Evolutionary conservation across 1,284 basidiomycete species (phyloP).

Genomic region (Apiotrichum domesticum): DNA sequence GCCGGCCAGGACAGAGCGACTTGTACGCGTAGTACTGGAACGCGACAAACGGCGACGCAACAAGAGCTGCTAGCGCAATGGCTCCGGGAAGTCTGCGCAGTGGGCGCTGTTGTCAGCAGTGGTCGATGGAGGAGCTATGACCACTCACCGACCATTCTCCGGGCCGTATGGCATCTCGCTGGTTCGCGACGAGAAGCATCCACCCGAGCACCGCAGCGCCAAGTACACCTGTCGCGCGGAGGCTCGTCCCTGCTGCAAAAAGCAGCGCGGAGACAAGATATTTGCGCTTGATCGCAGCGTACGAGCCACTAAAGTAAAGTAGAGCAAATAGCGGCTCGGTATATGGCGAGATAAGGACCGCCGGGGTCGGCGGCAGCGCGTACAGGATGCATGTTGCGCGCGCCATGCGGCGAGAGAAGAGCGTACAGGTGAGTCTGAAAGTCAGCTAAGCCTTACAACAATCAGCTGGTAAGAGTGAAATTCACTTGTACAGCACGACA

Average conservation of each 20-base stretch:
- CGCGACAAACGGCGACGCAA: slow-evolving; percentile 60
- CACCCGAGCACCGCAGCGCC: slow-evolving; percentile 56
- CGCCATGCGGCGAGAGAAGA: slow-evolving; percentile 53
- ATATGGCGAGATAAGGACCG: slow-evolving; percentile 66
- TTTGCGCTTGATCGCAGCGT: slow-evolving; percentile 34
- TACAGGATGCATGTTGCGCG: slow-evolving; percentile 61
- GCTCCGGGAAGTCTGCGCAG: not conserved
- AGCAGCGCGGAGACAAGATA: slow-evolving; percentile 53
- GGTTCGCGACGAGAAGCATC: no score
- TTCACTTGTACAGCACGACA: slow-evolving; percentile 58
- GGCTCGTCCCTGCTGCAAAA: slow-evolving; percentile 62
- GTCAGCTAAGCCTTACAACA: not conserved
- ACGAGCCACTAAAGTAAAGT: slow-evolving; percentile 64
- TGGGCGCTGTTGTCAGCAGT: not conserved
- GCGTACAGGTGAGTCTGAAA: slow-evolving; percentile 33
- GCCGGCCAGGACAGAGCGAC: slow-evolving; percentile 55
- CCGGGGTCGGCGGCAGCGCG: slow-evolving; percentile 72
- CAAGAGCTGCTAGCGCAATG: slow-evolving; percentile 48
- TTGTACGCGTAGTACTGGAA: slow-evolving; percentile 64
- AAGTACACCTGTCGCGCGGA: slow-evolving; percentile 78
- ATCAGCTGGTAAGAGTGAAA: slow-evolving; percentile 20
- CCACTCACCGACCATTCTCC: no score
- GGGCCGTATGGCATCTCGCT: no score
- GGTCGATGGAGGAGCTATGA: not conserved
- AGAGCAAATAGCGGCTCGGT: slow-evolving; percentile 80